Conservation (phyloP, 2,329 filamentous ascomycete genomes). For the Colletotrichum eremochloae region DNA sequence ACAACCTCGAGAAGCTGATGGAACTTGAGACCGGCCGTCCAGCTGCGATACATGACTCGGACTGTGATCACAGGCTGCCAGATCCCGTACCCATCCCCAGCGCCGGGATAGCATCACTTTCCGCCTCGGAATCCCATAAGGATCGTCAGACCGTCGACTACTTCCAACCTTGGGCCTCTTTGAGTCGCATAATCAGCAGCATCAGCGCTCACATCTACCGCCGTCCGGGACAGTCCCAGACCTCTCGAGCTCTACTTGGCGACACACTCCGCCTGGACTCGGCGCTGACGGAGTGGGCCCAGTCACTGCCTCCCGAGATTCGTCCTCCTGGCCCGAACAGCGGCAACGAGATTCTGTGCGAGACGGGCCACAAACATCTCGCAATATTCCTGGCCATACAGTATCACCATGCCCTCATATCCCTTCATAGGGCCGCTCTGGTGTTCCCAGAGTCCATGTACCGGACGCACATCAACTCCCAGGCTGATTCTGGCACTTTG, state of each 20-base stretch:
- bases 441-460: conserved; percentile 43
- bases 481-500: conserved; percentile 17
- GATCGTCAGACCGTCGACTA: conserved; percentile 25
- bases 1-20: conserved; percentile 59
- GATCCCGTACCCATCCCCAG: neutral
- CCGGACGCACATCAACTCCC: conserved; percentile 37
- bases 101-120: neutral
- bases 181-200: conserved; percentile 42
- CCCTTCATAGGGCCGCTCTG: conserved; percentile 41
- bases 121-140: neutral
- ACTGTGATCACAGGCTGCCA: conserved; percentile 37
- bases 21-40: conserved; percentile 46
- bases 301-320: conserved; percentile 35
- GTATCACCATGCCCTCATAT: conserved; percentile 42
- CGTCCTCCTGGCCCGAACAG: conserved; percentile 8
- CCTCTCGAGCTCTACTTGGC: conserved; percentile 32
- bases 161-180: conserved; percentile 42
- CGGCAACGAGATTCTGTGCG: conserved; percentile 7
- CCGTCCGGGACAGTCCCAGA: conserved; percentile 12
- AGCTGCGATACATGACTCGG: conserved; percentile 42
- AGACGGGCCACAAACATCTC: conserved; percentile 21
- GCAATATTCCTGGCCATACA: conserved; percentile 20
- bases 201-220: conserved; percentile 32
- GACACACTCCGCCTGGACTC: conserved; percentile 40
- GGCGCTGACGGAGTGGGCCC: conserved; percentile 41